These are phyloP conservation scores for Sphaerobolus stellatus DNA, from an alignment of 1,284 basidiomycete genomes.

Conservation along the genomic window DNA sequence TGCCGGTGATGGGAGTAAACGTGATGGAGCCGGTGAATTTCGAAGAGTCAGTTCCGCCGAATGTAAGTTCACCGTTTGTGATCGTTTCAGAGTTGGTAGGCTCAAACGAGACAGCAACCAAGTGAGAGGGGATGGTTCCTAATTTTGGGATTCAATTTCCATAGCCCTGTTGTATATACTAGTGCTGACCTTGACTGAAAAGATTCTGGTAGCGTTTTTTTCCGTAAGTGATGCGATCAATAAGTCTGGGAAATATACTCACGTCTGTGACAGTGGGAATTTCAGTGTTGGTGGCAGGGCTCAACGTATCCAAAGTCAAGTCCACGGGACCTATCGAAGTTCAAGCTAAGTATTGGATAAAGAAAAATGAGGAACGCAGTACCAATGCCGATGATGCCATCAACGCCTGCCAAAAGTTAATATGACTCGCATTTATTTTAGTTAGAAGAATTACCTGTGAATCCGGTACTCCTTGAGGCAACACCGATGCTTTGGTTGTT, in stretches of 20 bases:
- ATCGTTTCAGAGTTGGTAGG: constrained; percentile 26
- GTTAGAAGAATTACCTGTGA: constrained; percentile 24
- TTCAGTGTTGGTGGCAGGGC: constrained; percentile 14
- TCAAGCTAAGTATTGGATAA: no score
- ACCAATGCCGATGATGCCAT: constrained; percentile 40
- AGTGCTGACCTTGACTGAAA: constrained; percentile 21
- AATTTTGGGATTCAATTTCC: not conserved
- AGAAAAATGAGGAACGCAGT: constrained; percentile 18
- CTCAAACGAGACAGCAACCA: constrained; percentile 37
- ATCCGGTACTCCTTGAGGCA: constrained; percentile 36
- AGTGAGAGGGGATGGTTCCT: constrained; percentile 27
- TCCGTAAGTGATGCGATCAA: not conserved
- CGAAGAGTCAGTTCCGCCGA: constrained; percentile 20
- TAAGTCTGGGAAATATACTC: not conserved
- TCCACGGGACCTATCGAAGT: constrained; percentile 35
- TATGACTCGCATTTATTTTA: not conserved
- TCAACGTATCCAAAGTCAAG: constrained; percentile 34
- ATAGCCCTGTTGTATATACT: not conserved
- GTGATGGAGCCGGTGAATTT: constrained; percentile 30
- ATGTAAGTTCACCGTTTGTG: constrained; percentile 20
- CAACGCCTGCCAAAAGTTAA: constrained; percentile 19
- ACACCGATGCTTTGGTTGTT: constrained; percentile 46
- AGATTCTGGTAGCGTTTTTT: constrained; percentile 24
- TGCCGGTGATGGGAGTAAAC: constrained; percentile 31
- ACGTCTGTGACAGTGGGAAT: constrained; percentile 38